phyloP scores from a whole-genome alignment of 2,329 filamentous ascomycete species.

The Dothiorella sarmentorum region DNA sequence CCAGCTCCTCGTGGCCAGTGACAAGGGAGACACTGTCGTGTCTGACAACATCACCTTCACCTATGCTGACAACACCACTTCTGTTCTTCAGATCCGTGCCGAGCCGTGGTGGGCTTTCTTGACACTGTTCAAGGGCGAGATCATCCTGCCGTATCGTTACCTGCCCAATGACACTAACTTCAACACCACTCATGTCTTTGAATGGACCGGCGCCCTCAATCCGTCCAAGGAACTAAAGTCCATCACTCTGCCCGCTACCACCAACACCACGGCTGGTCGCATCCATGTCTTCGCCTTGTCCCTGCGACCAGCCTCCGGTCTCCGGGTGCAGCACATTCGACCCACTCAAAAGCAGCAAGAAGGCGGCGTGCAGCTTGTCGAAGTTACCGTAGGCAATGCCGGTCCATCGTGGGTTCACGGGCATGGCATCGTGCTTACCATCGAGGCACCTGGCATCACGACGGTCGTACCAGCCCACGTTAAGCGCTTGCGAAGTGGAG shows the following conservation, averaged over 20 bases:
- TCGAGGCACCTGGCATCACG: conserved; percentile 30
- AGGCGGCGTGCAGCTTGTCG: conserved; percentile 33
- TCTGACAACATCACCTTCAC: conserved; percentile 42
- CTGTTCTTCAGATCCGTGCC: conserved; percentile 43
- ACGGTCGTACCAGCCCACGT: conserved; percentile 36
- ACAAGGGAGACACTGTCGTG: conserved; percentile 39
- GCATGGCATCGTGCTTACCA: conserved; percentile 14
- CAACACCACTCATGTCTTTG: conserved; percentile 47
- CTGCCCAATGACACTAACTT: conserved; percentile 41
- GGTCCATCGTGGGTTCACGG: conserved; percentile 21
- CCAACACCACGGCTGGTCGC: conserved; percentile 35
- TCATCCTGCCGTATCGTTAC: conserved; percentile 36
- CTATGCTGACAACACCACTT: conserved; percentile 43
- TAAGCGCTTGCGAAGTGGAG: conserved; percentile 40
- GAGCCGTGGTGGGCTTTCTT: conserved; percentile 46
- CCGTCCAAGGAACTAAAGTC: conserved; percentile 38
- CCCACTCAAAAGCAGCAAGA: conserved; percentile 42
- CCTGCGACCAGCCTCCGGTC: conserved; percentile 28
- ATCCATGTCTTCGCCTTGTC: conserved; percentile 42
- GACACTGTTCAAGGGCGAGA: conserved; percentile 46
- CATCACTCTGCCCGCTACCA: conserved; percentile 42
- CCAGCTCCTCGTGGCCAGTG: conserved; percentile 44
- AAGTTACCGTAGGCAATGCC: conserved; percentile 29
- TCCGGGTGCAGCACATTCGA: conserved; percentile 38
- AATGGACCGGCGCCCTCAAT: conserved; percentile 41